A percentile compares a stretch with the other conserved stretches of the same genome.
phyloP scores from a whole-genome alignment of 768 basidiomycete genomes.

The Wakefieldia striispora region DNA sequence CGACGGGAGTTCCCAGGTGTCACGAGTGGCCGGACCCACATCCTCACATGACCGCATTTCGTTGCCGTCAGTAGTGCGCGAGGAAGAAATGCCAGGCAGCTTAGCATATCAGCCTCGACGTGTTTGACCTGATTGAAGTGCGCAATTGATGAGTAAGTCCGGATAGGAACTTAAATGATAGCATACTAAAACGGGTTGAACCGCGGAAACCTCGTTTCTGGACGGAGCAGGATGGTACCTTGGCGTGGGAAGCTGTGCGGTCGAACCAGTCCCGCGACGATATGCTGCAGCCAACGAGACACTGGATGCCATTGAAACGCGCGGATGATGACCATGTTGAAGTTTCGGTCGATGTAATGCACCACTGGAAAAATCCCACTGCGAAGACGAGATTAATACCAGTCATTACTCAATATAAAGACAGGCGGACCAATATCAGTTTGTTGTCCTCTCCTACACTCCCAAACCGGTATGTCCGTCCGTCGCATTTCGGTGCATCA shows the following conservation, averaged over 20 bases:
- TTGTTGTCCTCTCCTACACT: slow-evolving; percentile 98
- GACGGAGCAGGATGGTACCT: slow-evolving; percentile 88
- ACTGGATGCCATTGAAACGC: slow-evolving; percentile 75
- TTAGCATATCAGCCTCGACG: slow-evolving; percentile 76
- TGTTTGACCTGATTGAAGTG: slow-evolving; percentile 60
- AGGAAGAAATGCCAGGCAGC: slow-evolving; percentile 73
- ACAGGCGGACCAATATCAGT: slow-evolving; percentile 68
- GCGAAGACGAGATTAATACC: slow-evolving; percentile 1
- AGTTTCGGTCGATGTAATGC: slow-evolving; percentile 86
- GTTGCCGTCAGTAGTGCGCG: slow-evolving; percentile 77
- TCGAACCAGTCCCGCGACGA: slow-evolving; percentile 57
- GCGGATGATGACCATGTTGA: slow-evolving; percentile 66
- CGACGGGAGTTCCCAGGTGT: slow-evolving; percentile 26
- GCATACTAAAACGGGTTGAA: slow-evolving; percentile 83
- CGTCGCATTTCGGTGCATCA: slow-evolving; percentile 85
- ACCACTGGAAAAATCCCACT: slow-evolving; percentile 96
- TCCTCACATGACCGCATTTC: slow-evolving; percentile 71
- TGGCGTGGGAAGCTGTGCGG: slow-evolving; percentile 50
- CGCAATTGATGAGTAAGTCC: not conserved
- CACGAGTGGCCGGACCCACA: slow-evolving; percentile 80
- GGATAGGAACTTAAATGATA: slow-evolving; percentile 20
- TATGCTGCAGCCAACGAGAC: slow-evolving; percentile 68
- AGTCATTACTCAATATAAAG: not conserved
- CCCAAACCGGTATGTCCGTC: slow-evolving; percentile 89
- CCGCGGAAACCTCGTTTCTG: slow-evolving; percentile 82